These are phyloP conservation scores for Arthrinium phaeospermum DNA, from an alignment of 2,329 filamentous ascomycete genomes.

Conservation along the genomic window DNA sequence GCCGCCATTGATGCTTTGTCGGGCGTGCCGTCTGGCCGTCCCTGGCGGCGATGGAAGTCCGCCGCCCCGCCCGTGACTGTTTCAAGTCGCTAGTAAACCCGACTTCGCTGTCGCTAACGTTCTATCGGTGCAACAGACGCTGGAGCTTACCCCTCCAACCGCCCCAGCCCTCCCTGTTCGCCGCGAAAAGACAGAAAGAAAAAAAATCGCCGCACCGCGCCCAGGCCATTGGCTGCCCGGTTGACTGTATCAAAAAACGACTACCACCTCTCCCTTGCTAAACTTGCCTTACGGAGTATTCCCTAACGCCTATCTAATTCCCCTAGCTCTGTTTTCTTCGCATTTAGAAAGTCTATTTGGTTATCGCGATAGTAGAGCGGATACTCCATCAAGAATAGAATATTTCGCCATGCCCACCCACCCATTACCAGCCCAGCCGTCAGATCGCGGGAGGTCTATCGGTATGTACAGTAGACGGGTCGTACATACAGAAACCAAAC, in stretches of 20 bases:
- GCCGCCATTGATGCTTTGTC: not conserved
- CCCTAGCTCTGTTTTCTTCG: not conserved
- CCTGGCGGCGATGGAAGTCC: not conserved
- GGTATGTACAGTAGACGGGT: not conserved
- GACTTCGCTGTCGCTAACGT: not conserved
- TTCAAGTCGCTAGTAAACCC: not conserved
- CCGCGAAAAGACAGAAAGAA: not conserved
- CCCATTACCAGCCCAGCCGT: not conserved
- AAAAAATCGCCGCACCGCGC: not conserved
- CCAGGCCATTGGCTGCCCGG: not conserved
- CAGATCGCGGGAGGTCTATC: not conserved
- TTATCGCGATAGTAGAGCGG: slow-evolving; percentile 6
- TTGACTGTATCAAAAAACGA: not conserved
- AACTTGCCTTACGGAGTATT: not conserved
- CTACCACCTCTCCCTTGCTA: not conserved
- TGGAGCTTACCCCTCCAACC: slow-evolving; percentile 3
- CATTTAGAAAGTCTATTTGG: not conserved
- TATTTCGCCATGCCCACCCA: not conserved
- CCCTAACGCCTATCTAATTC: slow-evolving; percentile 4
- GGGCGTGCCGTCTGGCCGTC: not conserved
- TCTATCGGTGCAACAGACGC: not conserved
- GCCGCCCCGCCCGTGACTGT: not conserved
- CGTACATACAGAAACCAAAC: not conserved
- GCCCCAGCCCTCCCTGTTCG: not conserved
- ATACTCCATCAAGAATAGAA: not conserved